phyloP scores from a whole-genome alignment of 78 protist species.

The Polysphondylium violaceum region DNA sequence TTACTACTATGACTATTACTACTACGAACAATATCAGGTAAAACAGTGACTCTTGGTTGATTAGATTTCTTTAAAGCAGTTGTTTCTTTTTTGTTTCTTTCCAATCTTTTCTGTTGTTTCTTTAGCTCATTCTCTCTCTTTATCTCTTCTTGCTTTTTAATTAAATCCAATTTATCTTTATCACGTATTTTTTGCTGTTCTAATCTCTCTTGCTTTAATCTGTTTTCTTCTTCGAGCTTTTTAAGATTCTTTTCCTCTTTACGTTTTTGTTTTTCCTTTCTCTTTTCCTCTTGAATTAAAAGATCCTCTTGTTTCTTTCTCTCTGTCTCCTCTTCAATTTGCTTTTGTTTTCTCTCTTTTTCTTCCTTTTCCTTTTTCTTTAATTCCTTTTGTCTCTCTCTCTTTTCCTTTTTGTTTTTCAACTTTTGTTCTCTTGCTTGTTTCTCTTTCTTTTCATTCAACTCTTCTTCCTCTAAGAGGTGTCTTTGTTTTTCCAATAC shows the following conservation, averaged over 20 bases:
- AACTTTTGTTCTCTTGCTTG: constrained; percentile 30
- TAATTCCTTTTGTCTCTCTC: constrained; percentile 35
- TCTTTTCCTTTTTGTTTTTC: constrained; percentile 36
- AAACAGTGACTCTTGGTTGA: constrained; percentile 1
- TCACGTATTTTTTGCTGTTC: constrained; percentile 27
- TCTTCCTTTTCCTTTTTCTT: constrained; percentile 31
- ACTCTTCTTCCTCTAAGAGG: constrained; percentile 50
- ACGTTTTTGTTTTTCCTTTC: constrained; percentile 53
- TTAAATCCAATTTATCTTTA: background rate
- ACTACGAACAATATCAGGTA: constrained; percentile 12
- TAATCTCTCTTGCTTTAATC: constrained; percentile 8
- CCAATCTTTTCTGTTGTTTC: constrained; percentile 39
- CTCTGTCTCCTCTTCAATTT: constrained; percentile 29
- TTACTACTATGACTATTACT: too few relatives aligned
- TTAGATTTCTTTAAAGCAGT: background rate
- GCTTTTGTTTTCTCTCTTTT: constrained; percentile 60
- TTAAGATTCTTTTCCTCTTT: constrained; percentile 24
- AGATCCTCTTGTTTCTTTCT: constrained; percentile 32
- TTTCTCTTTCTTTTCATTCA: constrained; percentile 49
- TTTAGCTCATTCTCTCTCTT: constrained; percentile 29
- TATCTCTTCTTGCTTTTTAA: constrained; percentile 6
- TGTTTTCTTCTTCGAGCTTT: constrained; percentile 51
- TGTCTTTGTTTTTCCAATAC: constrained; percentile 69
- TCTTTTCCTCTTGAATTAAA: constrained; percentile 50
- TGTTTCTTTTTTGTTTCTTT: constrained; percentile 56